Percentiles rank a stretch among this genome's conserved stretches.
phyloP scores from a whole-genome alignment of 1,284 basidiomycete genomes.

The Quambalaria eucalypti region DNA sequence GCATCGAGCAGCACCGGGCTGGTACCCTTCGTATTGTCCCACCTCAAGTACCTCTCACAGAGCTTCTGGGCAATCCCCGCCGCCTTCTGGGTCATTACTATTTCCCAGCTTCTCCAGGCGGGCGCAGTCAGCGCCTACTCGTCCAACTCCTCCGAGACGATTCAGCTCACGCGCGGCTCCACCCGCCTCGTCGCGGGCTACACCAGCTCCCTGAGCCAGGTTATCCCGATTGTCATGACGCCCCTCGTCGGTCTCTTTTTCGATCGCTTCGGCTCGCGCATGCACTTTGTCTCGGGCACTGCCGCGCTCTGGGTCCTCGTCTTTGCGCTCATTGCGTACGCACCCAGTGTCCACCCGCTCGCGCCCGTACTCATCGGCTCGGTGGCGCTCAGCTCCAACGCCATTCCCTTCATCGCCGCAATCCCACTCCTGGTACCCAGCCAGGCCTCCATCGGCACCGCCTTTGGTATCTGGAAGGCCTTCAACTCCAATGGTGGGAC shows the following conservation, averaged over 20 bases:
- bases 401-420: slow-evolving; percentile 48
- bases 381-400: slow-evolving; percentile 47
- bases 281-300: slow-evolving; percentile 35
- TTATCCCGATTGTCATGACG: slow-evolving; percentile 50
- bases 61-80: slow-evolving; percentile 18
- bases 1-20: background rate
- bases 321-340: slow-evolving; percentile 48
- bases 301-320: slow-evolving; percentile 48
- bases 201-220: slow-evolving; percentile 46
- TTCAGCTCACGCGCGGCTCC: slow-evolving; percentile 46
- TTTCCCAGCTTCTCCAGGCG: slow-evolving; percentile 44
- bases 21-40: background rate
- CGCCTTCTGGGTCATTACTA: slow-evolving; percentile 38
- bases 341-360: slow-evolving; percentile 47
- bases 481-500: slow-evolving; percentile 43
- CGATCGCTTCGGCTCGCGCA: slow-evolving; percentile 20
- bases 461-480: slow-evolving; percentile 50
- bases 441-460: slow-evolving; percentile 48
- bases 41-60: slow-evolving; percentile 1
- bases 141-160: slow-evolving; percentile 47
- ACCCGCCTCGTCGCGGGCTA: slow-evolving; percentile 49
- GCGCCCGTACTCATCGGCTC: slow-evolving; percentile 47
- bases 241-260: slow-evolving; percentile 44
- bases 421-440: slow-evolving; percentile 49
- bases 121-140: slow-evolving; percentile 47